These are phyloP conservation scores for Platanthera zijinensis DNA, from an alignment of 106 monocot genomes.

Conservation along the genomic window DNA sequence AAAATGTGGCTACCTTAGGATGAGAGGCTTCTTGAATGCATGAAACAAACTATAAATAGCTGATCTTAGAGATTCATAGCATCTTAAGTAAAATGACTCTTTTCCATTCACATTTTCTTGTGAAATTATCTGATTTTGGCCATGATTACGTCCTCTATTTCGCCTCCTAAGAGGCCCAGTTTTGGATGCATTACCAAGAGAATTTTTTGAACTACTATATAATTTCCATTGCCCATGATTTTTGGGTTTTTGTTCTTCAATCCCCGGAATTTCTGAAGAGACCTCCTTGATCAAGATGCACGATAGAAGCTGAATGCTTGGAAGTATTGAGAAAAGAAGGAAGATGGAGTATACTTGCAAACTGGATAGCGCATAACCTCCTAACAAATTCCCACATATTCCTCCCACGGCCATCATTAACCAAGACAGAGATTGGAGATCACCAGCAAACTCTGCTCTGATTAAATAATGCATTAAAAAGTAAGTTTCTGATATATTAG, in stretches of 20 bases:
- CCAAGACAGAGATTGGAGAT: constrained; percentile 83
- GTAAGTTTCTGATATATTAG: constrained; percentile 11
- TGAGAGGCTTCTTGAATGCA: constrained; percentile 55
- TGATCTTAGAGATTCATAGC: constrained; percentile 38
- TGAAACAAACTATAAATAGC: constrained; percentile 33
- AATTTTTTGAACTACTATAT: constrained; percentile 5
- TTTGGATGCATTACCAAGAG: constrained; percentile 11
- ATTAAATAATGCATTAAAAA: constrained; percentile 8
- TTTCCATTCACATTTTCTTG: constrained; percentile 13
- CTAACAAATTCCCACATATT: constrained; percentile 71
- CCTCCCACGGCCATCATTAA: constrained; percentile 76
- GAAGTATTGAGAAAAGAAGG: constrained; percentile 61
- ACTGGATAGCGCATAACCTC: constrained; percentile 55
- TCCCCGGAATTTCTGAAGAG: constrained; percentile 18
- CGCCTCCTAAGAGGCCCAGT: constrained; percentile 22
- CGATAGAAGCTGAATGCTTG: constrained; percentile 56
- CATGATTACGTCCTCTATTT: constrained; percentile 17
- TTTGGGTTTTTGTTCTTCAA: not conserved
- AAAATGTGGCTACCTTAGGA: constrained; percentile 43
- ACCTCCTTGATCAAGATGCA: constrained; percentile 42
- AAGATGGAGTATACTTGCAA: constrained; percentile 45
- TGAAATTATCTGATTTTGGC: constrained; percentile 8
- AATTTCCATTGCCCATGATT: constrained; percentile 10
- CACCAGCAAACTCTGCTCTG: constrained; percentile 71
- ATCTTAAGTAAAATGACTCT: constrained; percentile 8